These are phyloP conservation scores for Colletotrichum cuscutae DNA, from an alignment of 2,329 filamentous ascomycete species.

Conservation along the genomic window DNA sequence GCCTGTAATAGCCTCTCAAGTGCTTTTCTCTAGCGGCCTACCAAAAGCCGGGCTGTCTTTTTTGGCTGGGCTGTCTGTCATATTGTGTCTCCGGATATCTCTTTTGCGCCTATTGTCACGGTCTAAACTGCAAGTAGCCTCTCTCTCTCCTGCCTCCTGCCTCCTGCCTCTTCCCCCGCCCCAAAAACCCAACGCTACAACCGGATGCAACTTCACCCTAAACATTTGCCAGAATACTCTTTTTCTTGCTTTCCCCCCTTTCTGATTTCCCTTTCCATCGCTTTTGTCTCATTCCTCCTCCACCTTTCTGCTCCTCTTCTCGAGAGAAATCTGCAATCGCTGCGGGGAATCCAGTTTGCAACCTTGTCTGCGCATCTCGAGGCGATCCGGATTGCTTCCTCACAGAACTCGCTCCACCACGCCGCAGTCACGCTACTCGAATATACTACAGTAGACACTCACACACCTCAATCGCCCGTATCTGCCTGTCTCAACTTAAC, in stretches of 20 bases:
- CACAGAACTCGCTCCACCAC: slow-evolving; percentile 19
- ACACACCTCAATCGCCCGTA: not conserved
- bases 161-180: slow-evolving; percentile 2
- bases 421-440: slow-evolving; percentile 3
- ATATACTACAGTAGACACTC: not conserved
- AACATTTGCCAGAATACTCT: slow-evolving; percentile 4
- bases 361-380: slow-evolving; percentile 12
- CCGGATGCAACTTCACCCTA: slow-evolving; percentile 31
- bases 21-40: not conserved
- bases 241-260: not conserved
- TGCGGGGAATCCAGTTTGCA: slow-evolving; percentile 6
- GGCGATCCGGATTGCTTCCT: slow-evolving; percentile 28
- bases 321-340: slow-evolving; percentile 13
- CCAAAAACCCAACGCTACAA: slow-evolving; percentile 24
- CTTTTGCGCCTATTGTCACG: not conserved
- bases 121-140: slow-evolving; percentile 8
- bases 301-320: not conserved
- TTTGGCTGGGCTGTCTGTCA: not conserved
- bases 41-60: not conserved
- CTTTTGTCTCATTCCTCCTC: not conserved
- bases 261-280: not conserved
- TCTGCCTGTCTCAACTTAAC: slow-evolving; percentile 17
- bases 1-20: slow-evolving; percentile 19
- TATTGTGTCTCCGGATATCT: not conserved
- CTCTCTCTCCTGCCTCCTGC: not conserved